Evolutionary conservation across 164 flowering plant genomes (phyloP), one percentile per base, ranked within the genome.

Genomic region (Vitis amurensis): DNA sequence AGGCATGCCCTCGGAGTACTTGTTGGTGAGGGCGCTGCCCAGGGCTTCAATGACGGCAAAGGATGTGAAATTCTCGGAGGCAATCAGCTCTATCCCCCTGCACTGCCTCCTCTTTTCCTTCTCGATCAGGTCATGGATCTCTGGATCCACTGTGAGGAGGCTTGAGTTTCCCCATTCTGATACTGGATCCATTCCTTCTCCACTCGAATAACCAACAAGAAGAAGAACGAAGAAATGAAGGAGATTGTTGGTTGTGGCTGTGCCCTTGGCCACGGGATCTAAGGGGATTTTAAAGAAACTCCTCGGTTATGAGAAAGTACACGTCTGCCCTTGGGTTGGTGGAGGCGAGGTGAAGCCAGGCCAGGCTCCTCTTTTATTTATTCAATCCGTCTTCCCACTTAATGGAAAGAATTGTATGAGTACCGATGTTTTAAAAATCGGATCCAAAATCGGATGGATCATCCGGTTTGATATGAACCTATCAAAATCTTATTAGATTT

Each of bases 1-100:
- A 30, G 99, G 99, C 86, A 96, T 85, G 9, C 99, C 99, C 76
- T 96, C 99, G 31, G 99, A 93, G 87, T 93, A 93, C 69, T 96
- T 96, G 90, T 96, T 96, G 74, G 99, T 96, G 57, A 96, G 81
- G 59, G 98, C 83, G 77, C 86, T 80, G 17, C 99, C 99, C 27
- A 93, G 88, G 31, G 99, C 99, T 73, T 96, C 89, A 57, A 95
- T 93, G 29, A 95, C 98, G 64, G 99, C 99, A 78, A 91, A 90
- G 70, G 97, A 93, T 51, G 98, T 91, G 94, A 95, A 91, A 63
- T 95, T 95, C 58, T 93, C 98, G 17, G 99, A 95, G 10, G 99
- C 99, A 50, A 95, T 93, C 14, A 95, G 89, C 81, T 95, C 99
- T 83, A 95, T 95, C 3, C 98, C 98, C 49, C 89, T 81, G 81